phyloP scores from a whole-genome alignment of 2,329 filamentous ascomycete genomes.

The Ceratocystis huliohia region DNA sequence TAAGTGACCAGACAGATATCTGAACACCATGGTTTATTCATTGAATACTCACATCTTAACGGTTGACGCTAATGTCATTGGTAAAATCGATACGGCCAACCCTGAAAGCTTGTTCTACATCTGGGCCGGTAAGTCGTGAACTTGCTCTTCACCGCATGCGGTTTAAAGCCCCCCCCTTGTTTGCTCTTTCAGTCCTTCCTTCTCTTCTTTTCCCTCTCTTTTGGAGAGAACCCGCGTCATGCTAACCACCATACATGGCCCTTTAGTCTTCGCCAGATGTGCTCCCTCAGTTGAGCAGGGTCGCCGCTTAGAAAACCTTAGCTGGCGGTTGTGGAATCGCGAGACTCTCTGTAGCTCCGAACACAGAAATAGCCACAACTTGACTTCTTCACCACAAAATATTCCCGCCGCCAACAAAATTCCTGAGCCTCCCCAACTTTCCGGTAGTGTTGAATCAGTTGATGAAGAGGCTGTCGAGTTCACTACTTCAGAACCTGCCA shows the following conservation, averaged over 20 bases:
- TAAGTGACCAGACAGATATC: slow-evolving; percentile 27
- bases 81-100: slow-evolving; percentile 88
- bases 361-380: slow-evolving; percentile 28
- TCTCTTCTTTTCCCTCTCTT: not conserved
- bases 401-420: slow-evolving; percentile 35
- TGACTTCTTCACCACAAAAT: slow-evolving; percentile 40
- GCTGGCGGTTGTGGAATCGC: slow-evolving; percentile 88
- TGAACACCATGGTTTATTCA: slow-evolving; percentile 61
- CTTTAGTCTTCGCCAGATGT: slow-evolving; percentile 78
- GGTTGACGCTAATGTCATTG: slow-evolving; percentile 81
- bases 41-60: slow-evolving; percentile 78
- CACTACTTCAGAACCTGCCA: slow-evolving; percentile 38
- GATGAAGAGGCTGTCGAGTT: slow-evolving; percentile 53
- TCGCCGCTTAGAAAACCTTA: slow-evolving; percentile 82
- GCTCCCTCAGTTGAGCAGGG: slow-evolving; percentile 90
- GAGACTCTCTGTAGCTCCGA: slow-evolving; percentile 76
- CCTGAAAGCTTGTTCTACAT: slow-evolving; percentile 90
- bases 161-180: not conserved
- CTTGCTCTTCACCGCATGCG: not conserved
- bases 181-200: not conserved
- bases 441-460: slow-evolving; percentile 63
- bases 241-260: not conserved
- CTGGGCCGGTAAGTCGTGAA: slow-evolving; percentile 68
- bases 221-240: not conserved
- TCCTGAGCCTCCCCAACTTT: slow-evolving; percentile 56